Evolutionary conservation across 257 asterid species (phyloP).

Genomic region (Linaria vulgaris): DNA sequence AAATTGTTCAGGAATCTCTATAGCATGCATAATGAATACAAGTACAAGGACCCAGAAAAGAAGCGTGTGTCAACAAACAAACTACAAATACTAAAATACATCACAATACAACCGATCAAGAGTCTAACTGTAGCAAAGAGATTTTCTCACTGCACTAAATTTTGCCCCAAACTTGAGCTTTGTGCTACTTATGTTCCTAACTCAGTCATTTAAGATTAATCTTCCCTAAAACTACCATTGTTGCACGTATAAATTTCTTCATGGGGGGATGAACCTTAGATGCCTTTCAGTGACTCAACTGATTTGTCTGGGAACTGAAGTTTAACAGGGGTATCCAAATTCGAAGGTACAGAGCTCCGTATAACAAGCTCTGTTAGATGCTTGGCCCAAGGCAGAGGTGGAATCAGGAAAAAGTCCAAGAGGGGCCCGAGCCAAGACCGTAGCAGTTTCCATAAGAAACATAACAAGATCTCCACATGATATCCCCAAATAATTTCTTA

Average conservation of each 20-base stretch:
- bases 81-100: neutral
- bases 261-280: neutral
- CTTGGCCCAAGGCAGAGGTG: conserved; percentile 3
- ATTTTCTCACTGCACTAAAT: neutral
- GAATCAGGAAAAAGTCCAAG: too few relatives aligned
- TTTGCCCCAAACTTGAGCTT: neutral
- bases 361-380: neutral
- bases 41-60: conserved; percentile 17
- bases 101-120: neutral
- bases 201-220: neutral
- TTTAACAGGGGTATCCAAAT: too few relatives aligned
- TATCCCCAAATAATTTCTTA: too few relatives aligned
- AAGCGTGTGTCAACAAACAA: neutral
- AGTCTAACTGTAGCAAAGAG: neutral
- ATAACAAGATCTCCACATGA: too few relatives aligned
- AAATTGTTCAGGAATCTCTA: too few relatives aligned
- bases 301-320: too few relatives aligned
- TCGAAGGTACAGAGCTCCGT: too few relatives aligned
- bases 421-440: too few relatives aligned
- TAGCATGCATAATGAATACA: neutral
- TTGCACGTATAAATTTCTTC: neutral
- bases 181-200: neutral
- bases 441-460: too few relatives aligned
- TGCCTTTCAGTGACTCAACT: too few relatives aligned
- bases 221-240: neutral